Conservation (phyloP, 2,329 filamentous ascomycete genomes). For the Fusarium cicatricum region DNA sequence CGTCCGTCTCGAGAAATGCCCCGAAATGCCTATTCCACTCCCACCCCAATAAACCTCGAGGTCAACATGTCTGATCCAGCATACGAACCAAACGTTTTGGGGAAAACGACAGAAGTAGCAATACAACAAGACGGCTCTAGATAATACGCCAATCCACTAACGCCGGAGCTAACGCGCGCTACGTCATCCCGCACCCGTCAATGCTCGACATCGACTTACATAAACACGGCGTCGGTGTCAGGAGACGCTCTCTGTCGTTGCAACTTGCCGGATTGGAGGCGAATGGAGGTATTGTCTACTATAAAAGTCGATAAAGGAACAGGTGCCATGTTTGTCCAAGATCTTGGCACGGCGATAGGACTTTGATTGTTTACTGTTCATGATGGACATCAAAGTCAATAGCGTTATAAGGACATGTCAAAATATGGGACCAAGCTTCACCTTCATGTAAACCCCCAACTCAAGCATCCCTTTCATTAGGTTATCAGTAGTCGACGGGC, state of each 20-base stretch:
- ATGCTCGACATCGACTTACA: not conserved
- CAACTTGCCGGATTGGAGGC: too few relatives aligned
- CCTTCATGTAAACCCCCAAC: not conserved
- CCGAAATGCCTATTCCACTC: not conserved
- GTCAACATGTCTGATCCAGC: not conserved
- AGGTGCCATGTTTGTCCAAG: not conserved
- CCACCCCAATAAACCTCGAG: not conserved
- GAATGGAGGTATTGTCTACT: not conserved
- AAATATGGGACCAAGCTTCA: not conserved
- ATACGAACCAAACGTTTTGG: not conserved
- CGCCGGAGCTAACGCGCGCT: constrained; percentile 14
- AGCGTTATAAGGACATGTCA: not conserved
- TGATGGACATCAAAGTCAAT: not conserved
- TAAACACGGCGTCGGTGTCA: not conserved
- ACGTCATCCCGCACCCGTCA: constrained; percentile 25
- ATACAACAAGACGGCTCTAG: not conserved
- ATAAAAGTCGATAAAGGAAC: too few relatives aligned
- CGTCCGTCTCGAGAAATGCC: constrained; percentile 1
- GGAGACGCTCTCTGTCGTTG: too few relatives aligned
- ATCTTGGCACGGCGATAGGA: not conserved
- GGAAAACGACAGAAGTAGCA: not conserved
- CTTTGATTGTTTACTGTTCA: not conserved
- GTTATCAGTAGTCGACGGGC: not conserved
- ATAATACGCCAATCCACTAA: not conserved
- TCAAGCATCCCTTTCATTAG: not conserved